Base-by-base conservation (phyloP, 768 basidiomycete genomes). In the Lactarius akahatsu region DNA sequence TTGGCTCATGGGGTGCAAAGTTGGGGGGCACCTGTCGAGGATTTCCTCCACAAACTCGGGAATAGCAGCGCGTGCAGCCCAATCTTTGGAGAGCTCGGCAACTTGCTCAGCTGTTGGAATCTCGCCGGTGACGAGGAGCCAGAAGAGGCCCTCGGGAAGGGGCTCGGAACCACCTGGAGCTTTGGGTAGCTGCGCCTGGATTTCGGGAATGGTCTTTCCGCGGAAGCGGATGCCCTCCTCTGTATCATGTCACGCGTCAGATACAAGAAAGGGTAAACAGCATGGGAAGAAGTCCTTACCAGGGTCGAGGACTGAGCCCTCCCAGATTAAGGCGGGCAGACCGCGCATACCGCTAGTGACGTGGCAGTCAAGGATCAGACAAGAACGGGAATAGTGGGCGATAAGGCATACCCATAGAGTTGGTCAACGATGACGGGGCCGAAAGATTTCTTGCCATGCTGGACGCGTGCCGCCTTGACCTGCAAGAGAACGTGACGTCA, bases 141-240 rank as follows among this genome's bases (percentile, higher is more conserved):
- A 97, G 82, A 97, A 97, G 69, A 97, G 88, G 73, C 84, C 90
- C 76, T 97, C 95, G 2, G 95, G 95, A 61, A 97, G 86, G 62
- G 95, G 95, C 76, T 97, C 95, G 18, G 86, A 82, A 62, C 95
- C 95, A 69, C 90, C 87, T 71, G 90, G 84, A 64, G 91, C 96
- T 76, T 92, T 96, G 67, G 96, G 96, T 30, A 98, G 88, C 58
- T 87, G 83, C 62, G 86, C 82, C 78, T 93, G 88, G 76, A 88
- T 88, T 75, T 97, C 95, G 50, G 92, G 91, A 74, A 96, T 96
- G 64, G 93, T 93, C 79, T 92, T 92, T 67, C 94, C 96, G 76
- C 96, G 92, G 88, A 98, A 98, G 71, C 96, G 93, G 74, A 98
- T 98, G 65, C 96, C 96, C 82, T 97, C 95, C 75, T 96, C 92